phyloP scores from a whole-genome alignment of 2,329 filamentous ascomycete genomes.

The Claviceps fusiformis region DNA sequence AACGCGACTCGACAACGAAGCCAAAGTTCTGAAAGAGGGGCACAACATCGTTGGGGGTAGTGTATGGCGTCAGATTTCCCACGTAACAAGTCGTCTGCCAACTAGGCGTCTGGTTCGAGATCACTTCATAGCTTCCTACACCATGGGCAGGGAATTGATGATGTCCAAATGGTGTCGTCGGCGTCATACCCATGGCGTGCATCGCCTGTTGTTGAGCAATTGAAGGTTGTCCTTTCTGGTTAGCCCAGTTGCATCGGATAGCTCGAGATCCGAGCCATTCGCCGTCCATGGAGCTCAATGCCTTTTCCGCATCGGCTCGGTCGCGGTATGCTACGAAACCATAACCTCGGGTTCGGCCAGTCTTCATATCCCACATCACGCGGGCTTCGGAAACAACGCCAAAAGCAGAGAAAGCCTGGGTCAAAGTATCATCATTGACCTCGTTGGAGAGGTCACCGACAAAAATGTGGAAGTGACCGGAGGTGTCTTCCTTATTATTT shows the following conservation, averaged over 20 bases:
- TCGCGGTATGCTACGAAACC: slow-evolving; percentile 97
- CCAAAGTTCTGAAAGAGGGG: slow-evolving; percentile 98
- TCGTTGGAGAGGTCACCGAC: slow-evolving; percentile 96
- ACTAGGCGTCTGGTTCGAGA: slow-evolving; percentile 82
- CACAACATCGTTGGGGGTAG: slow-evolving; percentile 90
- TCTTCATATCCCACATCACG: slow-evolving; percentile 99
- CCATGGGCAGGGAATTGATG: slow-evolving; percentile 97
- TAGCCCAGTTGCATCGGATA: slow-evolving; percentile 99
- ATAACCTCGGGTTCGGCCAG: slow-evolving; percentile 89
- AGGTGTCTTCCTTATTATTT: slow-evolving; percentile 89
- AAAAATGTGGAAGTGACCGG: slow-evolving; percentile 97
- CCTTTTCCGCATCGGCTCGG: slow-evolving; percentile 85
- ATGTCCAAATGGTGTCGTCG: slow-evolving; percentile 88
- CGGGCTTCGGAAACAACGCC: slow-evolving; percentile 92
- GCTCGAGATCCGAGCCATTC: slow-evolving; percentile 97
- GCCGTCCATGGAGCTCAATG: slow-evolving; percentile 93
- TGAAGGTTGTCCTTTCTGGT: slow-evolving; percentile 98
- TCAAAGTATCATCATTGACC: slow-evolving; percentile 90
- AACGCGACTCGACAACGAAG: slow-evolving; percentile 90
- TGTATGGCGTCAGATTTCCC: slow-evolving; percentile 94
- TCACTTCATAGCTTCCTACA: slow-evolving; percentile 94
- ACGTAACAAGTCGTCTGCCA: slow-evolving; percentile 99
- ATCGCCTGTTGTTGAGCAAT: slow-evolving; percentile 96
- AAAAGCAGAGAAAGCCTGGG: slow-evolving; percentile 91
- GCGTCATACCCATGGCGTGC: slow-evolving; percentile 95